Conservation (phyloP, 1,284 basidiomycete species). For the Cryptococcus neoformans region DNA sequence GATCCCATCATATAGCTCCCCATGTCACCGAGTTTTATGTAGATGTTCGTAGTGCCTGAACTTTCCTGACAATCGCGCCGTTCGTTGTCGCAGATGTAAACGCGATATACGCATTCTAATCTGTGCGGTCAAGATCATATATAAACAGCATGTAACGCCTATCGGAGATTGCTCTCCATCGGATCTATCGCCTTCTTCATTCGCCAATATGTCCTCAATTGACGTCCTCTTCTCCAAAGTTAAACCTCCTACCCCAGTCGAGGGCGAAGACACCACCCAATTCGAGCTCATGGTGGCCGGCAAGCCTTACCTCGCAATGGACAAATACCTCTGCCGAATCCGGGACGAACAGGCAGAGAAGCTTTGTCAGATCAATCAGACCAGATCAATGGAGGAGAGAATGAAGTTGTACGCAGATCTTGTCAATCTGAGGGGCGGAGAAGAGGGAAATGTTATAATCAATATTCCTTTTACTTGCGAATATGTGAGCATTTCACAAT, state of each 20-base stretch:
- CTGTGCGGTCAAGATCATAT: too few relatives aligned
- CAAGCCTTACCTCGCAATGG: conserved; percentile 27
- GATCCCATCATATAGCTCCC: too few relatives aligned
- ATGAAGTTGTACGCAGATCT: conserved; percentile 22
- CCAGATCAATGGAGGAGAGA: conserved; percentile 7
- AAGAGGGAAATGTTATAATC: conserved; percentile 5
- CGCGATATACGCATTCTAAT: too few relatives aligned
- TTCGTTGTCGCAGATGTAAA: too few relatives aligned
- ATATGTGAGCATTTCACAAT: conserved; percentile 27
- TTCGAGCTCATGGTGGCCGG: conserved; percentile 30
- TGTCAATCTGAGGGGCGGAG: conserved; percentile 5
- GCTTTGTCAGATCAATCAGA: conserved; percentile 19
- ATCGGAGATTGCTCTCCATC: too few relatives aligned
- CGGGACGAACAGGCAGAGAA: conserved; percentile 14
- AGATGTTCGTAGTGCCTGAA: too few relatives aligned
- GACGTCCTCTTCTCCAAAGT: too few relatives aligned
- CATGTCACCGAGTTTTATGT: too few relatives aligned
- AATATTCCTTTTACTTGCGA: conserved; percentile 31
- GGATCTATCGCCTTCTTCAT: too few relatives aligned
- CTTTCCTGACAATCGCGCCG: too few relatives aligned
- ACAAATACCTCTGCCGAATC: conserved; percentile 30
- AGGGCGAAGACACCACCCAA: conserved; percentile 11
- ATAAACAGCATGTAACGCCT: too few relatives aligned
- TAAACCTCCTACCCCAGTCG: not conserved
- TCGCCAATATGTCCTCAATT: too few relatives aligned